Base-by-base conservation (phyloP, 2,329 filamentous ascomycete species). In the Amauroascus verrucosus region DNA sequence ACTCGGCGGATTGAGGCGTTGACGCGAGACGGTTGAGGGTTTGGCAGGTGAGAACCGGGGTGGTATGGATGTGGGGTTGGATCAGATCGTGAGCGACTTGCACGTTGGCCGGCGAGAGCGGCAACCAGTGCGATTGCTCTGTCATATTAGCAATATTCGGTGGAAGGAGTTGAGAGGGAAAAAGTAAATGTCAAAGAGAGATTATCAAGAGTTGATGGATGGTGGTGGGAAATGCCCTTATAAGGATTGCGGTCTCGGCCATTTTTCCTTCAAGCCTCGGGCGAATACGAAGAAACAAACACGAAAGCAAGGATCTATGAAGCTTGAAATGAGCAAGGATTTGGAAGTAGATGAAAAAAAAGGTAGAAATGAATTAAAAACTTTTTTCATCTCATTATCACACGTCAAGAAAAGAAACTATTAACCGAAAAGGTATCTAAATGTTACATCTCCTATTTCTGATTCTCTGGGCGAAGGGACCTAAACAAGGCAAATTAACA, bases 391-490 rank as follows among this genome's bases (percentile, higher is more conserved):
- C 22, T 45, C 35, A 52, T 46, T 35, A 35, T 46, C 26, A 45
- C 24, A 45, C 14, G 26, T 24, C 16, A 32, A 30, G 24, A 46
- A 46, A 16, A n/a, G 6, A 32, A 32, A 46, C 16, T 32, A 38
- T 6, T 9, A 46, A 22, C 24, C 16, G 11, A 41, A 40, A 38
- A 54, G 47, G 28, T 54, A 49, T 50, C 47, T 50, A 44, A n/a
- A 32, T 50, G 26, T n/a, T 55, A 53, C 53, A 48, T 11, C 18
- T 9, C 20, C 45, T 84, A 87, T 75, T 86, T 84, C 75, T 86
- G 81, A 80, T 91, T 91, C 80, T 93, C 86, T 63, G 86, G 87
- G 69, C 87, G 86, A 70, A 93, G 85, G 68, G 82, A 78, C 64
- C 82, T 84, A 41, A 9, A 7, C 2, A 24, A 24, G 20, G 11